These are phyloP conservation scores for Fragilariopsis cylindrus DNA, from an alignment of 108 stramenopile species.

Conservation along the genomic window DNA sequence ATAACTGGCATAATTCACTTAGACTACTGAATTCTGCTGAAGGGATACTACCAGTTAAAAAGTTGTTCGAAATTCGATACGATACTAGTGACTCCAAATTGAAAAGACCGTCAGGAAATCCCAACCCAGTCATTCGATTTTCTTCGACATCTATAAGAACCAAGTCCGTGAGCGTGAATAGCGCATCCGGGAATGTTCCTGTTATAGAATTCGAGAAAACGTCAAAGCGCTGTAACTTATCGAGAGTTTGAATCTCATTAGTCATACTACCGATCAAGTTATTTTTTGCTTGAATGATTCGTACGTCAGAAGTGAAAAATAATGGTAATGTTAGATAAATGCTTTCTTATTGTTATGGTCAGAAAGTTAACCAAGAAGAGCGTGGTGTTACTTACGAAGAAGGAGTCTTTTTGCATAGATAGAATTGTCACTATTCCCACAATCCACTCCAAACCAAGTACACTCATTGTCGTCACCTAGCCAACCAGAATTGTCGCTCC, in stretches of 20 bases:
- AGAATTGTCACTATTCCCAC: constrained; percentile 16
- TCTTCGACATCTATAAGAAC: constrained; percentile 41
- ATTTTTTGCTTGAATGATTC: constrained; percentile 26
- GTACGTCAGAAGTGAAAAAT: not conserved
- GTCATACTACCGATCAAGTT: constrained; percentile 36
- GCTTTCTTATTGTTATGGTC: not conserved
- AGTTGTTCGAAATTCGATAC: constrained; percentile 52
- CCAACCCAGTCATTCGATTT: constrained; percentile 40
- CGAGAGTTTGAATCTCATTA: constrained; percentile 30
- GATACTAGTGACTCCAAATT: constrained; percentile 33
- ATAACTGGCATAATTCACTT: constrained; percentile 31
- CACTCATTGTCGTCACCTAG: constrained; percentile 60
- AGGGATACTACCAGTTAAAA: constrained; percentile 46
- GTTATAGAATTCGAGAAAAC: constrained; percentile 32
- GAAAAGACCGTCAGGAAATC: constrained; percentile 44
- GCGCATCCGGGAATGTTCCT: constrained; percentile 33
- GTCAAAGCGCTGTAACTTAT: constrained; percentile 25
- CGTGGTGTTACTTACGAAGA: constrained; percentile 26
- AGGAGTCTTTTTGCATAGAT: constrained; percentile 17
- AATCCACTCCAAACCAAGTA: constrained; percentile 60
- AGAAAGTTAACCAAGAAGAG: not conserved
- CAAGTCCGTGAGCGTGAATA: constrained; percentile 28
- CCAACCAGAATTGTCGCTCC: constrained; percentile 45
- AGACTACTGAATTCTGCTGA: constrained; percentile 27
- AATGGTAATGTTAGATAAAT: constrained; percentile 4